Percentiles rank a stretch among this genome's conserved stretches.
These are phyloP conservation scores for Trichocomaceae sp. DNA, from an alignment of 2,329 filamentous ascomycete genomes.

Conservation along the genomic window DNA sequence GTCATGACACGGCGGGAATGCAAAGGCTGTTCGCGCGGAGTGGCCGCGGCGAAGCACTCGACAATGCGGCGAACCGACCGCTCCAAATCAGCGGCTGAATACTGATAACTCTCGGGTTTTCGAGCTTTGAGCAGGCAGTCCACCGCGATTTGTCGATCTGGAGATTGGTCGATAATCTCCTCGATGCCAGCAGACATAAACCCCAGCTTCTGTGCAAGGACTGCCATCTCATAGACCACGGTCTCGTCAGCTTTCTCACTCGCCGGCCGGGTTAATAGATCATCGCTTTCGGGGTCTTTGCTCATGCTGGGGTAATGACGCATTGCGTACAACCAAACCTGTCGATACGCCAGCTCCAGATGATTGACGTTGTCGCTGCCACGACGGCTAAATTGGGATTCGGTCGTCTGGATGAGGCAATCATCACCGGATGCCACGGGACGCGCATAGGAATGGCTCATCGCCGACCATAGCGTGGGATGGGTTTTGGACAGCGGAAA, in stretches of 20 bases:
- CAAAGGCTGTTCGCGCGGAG: too few relatives aligned
- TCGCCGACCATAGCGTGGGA: not conserved
- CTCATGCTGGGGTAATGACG: not conserved
- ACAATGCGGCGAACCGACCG: too few relatives aligned
- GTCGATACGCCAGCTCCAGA: not conserved
- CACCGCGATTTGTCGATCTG: not conserved
- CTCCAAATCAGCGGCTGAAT: not conserved
- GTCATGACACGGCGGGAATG: too few relatives aligned
- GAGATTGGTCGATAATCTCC: not conserved
- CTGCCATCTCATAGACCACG: not conserved
- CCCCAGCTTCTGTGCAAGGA: not conserved
- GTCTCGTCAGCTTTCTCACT: not conserved
- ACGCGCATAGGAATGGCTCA: not conserved
- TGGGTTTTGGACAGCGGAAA: not conserved
- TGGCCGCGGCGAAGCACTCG: too few relatives aligned
- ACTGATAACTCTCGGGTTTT: not conserved
- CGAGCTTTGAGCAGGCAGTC: not conserved
- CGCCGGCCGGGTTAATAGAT: not conserved
- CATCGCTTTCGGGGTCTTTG: not conserved
- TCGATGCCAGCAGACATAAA: not conserved
- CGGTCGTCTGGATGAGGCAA: not conserved
- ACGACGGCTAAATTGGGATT: not conserved
- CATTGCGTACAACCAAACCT: not conserved
- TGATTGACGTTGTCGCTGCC: too few relatives aligned
- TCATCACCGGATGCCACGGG: too few relatives aligned